phyloP scores from a whole-genome alignment of 257 asterid genomes.

The Scutellaria baicalensis region DNA sequence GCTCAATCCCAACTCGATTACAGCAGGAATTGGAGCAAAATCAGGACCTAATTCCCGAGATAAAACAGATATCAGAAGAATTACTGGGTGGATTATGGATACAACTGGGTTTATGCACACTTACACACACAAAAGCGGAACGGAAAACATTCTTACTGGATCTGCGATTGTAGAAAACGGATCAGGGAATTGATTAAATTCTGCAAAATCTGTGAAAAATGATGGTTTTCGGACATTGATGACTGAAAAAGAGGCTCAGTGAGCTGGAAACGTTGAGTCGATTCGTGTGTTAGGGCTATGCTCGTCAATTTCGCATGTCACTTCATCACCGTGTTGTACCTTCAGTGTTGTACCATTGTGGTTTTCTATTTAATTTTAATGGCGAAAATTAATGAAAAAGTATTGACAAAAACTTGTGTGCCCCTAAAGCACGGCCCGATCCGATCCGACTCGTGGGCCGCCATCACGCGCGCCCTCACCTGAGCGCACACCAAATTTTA shows the following conservation, averaged over 20 bases:
- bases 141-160: constrained; percentile 22
- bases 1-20: constrained; percentile 29
- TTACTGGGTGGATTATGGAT: not conserved
- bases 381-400: no score
- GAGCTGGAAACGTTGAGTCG: constrained; percentile 17
- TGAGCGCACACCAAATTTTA: no score
- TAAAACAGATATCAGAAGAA: not conserved
- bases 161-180: constrained; percentile 18
- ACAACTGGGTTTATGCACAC: not conserved
- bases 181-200: constrained; percentile 9
- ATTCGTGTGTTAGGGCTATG: not conserved
- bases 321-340: constrained; percentile 16
- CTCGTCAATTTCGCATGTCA: not conserved
- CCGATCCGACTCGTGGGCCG: no score
- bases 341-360: not conserved
- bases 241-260: not conserved
- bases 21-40: not conserved
- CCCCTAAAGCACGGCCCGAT: no score
- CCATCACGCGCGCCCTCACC: no score
- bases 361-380: no score
- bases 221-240: not conserved
- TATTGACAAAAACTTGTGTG: no score
- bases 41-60: constrained; percentile 11
- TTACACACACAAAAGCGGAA: not conserved
- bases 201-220: not conserved